Evolutionary conservation across 2,329 filamentous ascomycete species (phyloP), one percentile per base, ranked within the genome.

Genomic region (Colletotrichum tamarilloi): DNA sequence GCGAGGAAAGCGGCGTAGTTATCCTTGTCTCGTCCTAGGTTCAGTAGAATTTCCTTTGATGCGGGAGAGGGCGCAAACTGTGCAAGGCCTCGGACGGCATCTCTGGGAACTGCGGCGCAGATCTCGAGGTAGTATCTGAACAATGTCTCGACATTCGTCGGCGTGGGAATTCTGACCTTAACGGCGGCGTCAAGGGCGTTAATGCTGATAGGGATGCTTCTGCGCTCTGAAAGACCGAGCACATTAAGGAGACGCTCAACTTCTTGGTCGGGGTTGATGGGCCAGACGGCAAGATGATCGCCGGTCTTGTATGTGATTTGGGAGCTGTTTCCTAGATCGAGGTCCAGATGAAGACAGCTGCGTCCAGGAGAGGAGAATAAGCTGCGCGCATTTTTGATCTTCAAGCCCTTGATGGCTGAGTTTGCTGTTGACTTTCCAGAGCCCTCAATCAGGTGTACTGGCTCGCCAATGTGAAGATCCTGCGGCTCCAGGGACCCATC

Each of bases 41-140:
- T 60, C 11, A 59, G 26, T 28, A 9, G 67, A 11, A 57, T 53
- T 4, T 55, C 59, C 38, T 58, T 65, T 5, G 62, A 53, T 7
- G 53, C 38, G 19, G 62, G 14, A 5, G 62, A 70, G 3, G 67
- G 62, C 11, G 67, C 60, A 14, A 70, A 70, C 55, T 70, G 62
- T 4, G 67, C 62, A 1, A 70, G 62, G 1, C 62, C 67, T 7
- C 67, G 55, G 24, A 70, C 62, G 9, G 67, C 64, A 19, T 70
- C 67, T 53, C 86, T 84, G 80, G 73, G 79, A 6, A 81, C 76
- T 1, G 68, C 62, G 0, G 76, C 79, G 26, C 75, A 76, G 30
- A 87, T 84, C 67, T 88, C 86, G 1, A 88, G 82, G 67, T 87
- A 85, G 73, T 86, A 80, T 5, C 81, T 78, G 74, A 88, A 82